Percentiles rank a stretch among this genome's conserved stretches.
Evolutionary conservation across 768 basidiomycete species (phyloP).

Genomic region (Lyophyllum decastes): DNA sequence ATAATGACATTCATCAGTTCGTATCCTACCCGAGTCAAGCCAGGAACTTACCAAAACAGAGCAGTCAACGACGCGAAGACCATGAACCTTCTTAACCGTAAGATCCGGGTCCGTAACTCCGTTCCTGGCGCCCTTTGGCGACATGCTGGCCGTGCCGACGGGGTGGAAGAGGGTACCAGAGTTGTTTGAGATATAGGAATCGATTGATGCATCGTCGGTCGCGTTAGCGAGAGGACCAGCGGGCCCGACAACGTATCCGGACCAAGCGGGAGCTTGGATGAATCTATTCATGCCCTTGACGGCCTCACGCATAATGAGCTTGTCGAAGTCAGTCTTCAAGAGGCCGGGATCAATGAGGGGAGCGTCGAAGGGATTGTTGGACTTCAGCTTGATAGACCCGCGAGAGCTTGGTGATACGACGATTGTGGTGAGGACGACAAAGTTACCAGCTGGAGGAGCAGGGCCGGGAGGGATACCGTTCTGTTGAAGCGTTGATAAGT

Average conservation of each 20-base stretch:
- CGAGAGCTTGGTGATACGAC: slow-evolving; percentile 22
- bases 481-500: not conserved
- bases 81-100: slow-evolving; percentile 23
- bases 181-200: not conserved
- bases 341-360: slow-evolving; percentile 50
- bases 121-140: slow-evolving; percentile 17
- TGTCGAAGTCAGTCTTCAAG: slow-evolving; percentile 26
- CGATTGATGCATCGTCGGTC: not conserved
- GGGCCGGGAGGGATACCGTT: not conserved
- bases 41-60: slow-evolving; percentile 29
- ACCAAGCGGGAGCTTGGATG: not conserved
- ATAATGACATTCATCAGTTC: not conserved
- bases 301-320: slow-evolving; percentile 24
- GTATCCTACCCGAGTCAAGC: not conserved
- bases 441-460: not conserved
- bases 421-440: slow-evolving; percentile 6
- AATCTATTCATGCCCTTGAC: slow-evolving; percentile 11
- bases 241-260: not conserved
- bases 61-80: slow-evolving; percentile 35
- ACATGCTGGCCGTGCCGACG: slow-evolving; percentile 29
- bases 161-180: slow-evolving; percentile 21
- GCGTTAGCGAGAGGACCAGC: not conserved
- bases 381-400: slow-evolving; percentile 28
- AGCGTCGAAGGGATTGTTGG: slow-evolving; percentile 41
- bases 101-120: slow-evolving; percentile 36